These are phyloP conservation scores for Coemansia erecta DNA, from an alignment of 192 early-diverging fungal genomes.

Conservation along the genomic window DNA sequence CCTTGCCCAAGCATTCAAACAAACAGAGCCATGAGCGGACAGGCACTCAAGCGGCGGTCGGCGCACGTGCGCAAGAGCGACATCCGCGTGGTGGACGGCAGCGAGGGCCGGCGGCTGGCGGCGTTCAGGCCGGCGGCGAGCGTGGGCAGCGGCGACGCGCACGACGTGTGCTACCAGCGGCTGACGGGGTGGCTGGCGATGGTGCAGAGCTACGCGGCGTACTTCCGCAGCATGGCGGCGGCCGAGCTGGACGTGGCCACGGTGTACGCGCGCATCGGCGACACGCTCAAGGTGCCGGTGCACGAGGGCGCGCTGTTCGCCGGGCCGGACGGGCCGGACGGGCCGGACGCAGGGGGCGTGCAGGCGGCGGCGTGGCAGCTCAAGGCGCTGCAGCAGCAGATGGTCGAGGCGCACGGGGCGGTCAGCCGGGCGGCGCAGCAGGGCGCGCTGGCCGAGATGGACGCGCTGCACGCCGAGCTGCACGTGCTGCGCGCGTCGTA, in stretches of 20 bases:
- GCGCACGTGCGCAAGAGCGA: slow-evolving; percentile 44
- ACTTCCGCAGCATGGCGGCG: slow-evolving; percentile 47
- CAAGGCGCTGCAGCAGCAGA: slow-evolving; percentile 42
- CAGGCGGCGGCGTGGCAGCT: slow-evolving; percentile 27
- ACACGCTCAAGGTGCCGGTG: slow-evolving; percentile 38
- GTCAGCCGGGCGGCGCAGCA: slow-evolving; percentile 30
- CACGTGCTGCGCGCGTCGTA: slow-evolving; percentile 15
- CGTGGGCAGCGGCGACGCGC: slow-evolving; percentile 32
- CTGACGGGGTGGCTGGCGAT: slow-evolving; percentile 38
- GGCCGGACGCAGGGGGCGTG: no score
- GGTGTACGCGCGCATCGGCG: slow-evolving; percentile 50
- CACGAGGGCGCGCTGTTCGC: slow-evolving; percentile 32
- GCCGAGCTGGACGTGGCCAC: slow-evolving; percentile 51
- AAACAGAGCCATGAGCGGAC: slow-evolving; percentile 9
- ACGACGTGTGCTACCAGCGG: slow-evolving; percentile 46
- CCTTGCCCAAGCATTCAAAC: no score
- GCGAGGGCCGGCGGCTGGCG: slow-evolving; percentile 8
- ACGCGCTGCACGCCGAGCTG: slow-evolving; percentile 11
- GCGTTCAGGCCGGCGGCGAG: slow-evolving; percentile 29
- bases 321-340: slow-evolving; percentile 15
- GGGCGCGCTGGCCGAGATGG: slow-evolving; percentile 19
- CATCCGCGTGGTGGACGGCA: slow-evolving; percentile 30
- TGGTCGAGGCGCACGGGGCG: slow-evolving; percentile 46
- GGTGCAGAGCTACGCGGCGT: slow-evolving; percentile 43
- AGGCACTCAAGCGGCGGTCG: slow-evolving; percentile 15